phyloP scores from a whole-genome alignment of 1,139 yeast genomes.

The Candida albicans region DNA sequence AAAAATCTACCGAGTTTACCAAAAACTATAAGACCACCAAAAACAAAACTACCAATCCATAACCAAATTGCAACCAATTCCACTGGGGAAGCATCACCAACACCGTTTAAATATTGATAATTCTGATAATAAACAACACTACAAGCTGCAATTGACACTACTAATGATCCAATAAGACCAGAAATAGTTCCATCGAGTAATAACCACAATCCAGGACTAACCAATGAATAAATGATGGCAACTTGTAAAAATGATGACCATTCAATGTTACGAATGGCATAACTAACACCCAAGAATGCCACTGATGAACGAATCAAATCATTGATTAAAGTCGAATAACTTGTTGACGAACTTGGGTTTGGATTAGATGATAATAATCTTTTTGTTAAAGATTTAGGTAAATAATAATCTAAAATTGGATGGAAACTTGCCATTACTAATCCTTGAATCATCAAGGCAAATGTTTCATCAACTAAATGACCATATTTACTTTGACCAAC shows the following conservation, averaged over 20 bases:
- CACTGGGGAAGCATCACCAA: conserved; percentile 13
- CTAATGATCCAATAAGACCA: conserved; percentile 55
- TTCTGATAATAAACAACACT: conserved; percentile 36
- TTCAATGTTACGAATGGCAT: conserved; percentile 76
- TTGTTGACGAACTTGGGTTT: conserved; percentile 27
- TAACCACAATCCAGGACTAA: conserved; percentile 81
- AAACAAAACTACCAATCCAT: conserved; percentile 63
- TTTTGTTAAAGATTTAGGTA: conserved; percentile 36
- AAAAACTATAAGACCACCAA: conserved; percentile 66
- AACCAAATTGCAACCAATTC: conserved; percentile 43
- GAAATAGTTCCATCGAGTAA: conserved; percentile 72
- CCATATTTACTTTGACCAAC: conserved; percentile 7
- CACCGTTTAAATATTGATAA: conserved; percentile 16
- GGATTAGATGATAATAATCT: conserved; percentile 34
- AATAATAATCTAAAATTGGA: conserved; percentile 57
- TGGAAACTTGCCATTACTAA: conserved; percentile 60
- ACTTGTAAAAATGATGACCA: conserved; percentile 81
- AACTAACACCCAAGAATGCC: conserved; percentile 80
- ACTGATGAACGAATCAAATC: conserved; percentile 59
- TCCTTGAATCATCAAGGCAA: conserved; percentile 50
- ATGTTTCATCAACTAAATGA: conserved; percentile 21
- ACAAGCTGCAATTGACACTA: conserved; percentile 43
- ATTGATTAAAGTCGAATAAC: conserved; percentile 31
- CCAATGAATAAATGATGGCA: conserved; percentile 68
- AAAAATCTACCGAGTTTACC: conserved; percentile 70